Evolutionary conservation across 306 rosid genomes (phyloP).

Genomic region (Castanospermum australe): DNA sequence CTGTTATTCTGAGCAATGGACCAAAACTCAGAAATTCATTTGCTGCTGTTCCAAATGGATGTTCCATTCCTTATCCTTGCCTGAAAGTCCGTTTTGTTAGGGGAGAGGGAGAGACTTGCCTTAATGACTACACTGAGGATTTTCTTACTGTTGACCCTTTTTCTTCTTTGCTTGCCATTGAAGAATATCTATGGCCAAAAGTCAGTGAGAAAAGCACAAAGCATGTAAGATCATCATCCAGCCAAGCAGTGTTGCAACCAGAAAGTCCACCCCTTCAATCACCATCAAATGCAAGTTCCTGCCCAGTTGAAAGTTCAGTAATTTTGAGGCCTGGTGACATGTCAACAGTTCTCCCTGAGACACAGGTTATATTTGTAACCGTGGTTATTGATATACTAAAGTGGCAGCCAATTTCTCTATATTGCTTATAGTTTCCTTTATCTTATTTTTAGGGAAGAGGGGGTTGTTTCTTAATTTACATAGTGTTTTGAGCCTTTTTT

Average conservation of each 20-base stretch:
- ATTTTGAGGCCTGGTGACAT: conserved; percentile 35
- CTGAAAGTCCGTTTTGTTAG: conserved; percentile 69
- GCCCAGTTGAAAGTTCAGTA: conserved; percentile 38
- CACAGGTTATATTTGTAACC: conserved; percentile 46
- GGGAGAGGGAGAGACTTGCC: conserved; percentile 69
- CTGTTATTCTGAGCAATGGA: conserved; percentile 67
- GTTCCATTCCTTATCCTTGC: conserved; percentile 63
- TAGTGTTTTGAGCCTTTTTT: neutral
- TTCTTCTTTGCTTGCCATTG: conserved; percentile 71
- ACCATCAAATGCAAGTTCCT: conserved; percentile 50
- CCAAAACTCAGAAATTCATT: conserved; percentile 59
- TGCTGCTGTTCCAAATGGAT: conserved; percentile 70
- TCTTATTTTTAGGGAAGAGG: neutral
- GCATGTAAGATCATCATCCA: conserved; percentile 31
- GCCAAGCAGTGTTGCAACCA: conserved; percentile 40
- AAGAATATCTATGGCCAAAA: conserved; percentile 77
- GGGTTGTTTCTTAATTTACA: neutral
- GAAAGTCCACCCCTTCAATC: conserved; percentile 50
- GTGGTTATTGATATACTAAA: neutral
- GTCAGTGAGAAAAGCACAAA: conserved; percentile 42
- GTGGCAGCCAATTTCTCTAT: neutral
- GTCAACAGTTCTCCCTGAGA: conserved; percentile 50
- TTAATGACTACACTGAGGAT: conserved; percentile 59
- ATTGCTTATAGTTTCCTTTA: neutral
- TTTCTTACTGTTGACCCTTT: conserved; percentile 75